A percentile compares a stretch with the other conserved stretches of the same genome.
phyloP scores from a whole-genome alignment of 2,329 filamentous ascomycete genomes.

The Penicillium sp. region DNA sequence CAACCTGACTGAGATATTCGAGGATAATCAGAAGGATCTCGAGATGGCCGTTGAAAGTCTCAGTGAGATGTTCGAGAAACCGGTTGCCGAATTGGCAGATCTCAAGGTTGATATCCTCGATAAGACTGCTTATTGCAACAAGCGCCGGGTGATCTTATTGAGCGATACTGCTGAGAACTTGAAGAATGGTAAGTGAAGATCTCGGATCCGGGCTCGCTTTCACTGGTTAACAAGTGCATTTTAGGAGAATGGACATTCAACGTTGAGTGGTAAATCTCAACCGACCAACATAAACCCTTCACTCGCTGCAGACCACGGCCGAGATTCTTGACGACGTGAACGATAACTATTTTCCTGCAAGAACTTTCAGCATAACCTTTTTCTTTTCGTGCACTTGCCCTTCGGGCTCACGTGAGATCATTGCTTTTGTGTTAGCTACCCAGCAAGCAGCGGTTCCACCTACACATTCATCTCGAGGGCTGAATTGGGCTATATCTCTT shows the following conservation, averaged over 20 bases:
- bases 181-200: conserved; percentile 65
- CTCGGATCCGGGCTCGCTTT: neutral
- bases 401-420: neutral
- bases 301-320: neutral
- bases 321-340: conserved; percentile 27
- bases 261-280: conserved; percentile 37
- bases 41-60: conserved; percentile 96
- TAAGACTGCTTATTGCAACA: conserved; percentile 96
- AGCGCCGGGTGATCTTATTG: conserved; percentile 81
- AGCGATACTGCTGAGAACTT: conserved; percentile 92
- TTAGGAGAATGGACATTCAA: conserved; percentile 50
- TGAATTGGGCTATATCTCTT: neutral
- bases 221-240: neutral
- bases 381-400: neutral
- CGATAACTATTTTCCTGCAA: conserved; percentile 7
- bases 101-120: conserved; percentile 98
- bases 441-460: neutral
- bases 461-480: neutral
- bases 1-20: conserved; percentile 95
- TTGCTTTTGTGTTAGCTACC: neutral
- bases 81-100: conserved; percentile 77
- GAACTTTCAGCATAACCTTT: conserved; percentile 1
- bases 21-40: conserved; percentile 97
- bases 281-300: neutral
- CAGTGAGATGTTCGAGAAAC: conserved; percentile 99